Percentiles rank a stretch among this genome's conserved stretches.
phyloP scores from a whole-genome alignment of 2,329 filamentous ascomycete species.

The Pseudogymnoascus sp. region DNA sequence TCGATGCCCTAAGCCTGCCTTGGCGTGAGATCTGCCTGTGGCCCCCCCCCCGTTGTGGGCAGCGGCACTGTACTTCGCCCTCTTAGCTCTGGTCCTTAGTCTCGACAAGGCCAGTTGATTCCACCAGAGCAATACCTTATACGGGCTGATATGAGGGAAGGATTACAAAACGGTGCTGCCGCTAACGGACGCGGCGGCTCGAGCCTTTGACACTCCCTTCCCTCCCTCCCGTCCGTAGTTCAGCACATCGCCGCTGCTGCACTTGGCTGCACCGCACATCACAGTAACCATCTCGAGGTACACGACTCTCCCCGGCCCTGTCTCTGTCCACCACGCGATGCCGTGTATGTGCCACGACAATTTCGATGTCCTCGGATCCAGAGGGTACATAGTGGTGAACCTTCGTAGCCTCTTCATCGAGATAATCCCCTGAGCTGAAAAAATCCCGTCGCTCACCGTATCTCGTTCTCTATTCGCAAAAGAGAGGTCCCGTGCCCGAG shows the following conservation, averaged over 20 bases:
- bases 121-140: not conserved
- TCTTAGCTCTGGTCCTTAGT: not conserved
- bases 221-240: slow-evolving; percentile 3
- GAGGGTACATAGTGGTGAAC: not conserved
- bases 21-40: not conserved
- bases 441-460: not conserved
- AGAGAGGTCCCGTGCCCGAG: not conserved
- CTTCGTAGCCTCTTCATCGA: not conserved
- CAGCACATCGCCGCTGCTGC: not conserved
- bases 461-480: not conserved
- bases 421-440: not conserved
- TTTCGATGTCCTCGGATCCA: not conserved
- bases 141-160: not conserved
- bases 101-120: not conserved
- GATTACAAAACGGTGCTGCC: not conserved
- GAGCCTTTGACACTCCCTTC: slow-evolving; percentile 1
- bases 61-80: not conserved
- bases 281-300: not conserved
- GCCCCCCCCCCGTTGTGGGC: not conserved
- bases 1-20: not conserved
- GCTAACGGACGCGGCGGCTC: slow-evolving; percentile 2
- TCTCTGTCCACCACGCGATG: not conserved
- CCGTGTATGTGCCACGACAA: not conserved
- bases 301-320: not conserved
- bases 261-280: not conserved